Evolutionary conservation across 2,329 filamentous ascomycete genomes (phyloP), one percentile per base, ranked within the genome.

Genomic region (Raffaelea deltoideospora): DNA sequence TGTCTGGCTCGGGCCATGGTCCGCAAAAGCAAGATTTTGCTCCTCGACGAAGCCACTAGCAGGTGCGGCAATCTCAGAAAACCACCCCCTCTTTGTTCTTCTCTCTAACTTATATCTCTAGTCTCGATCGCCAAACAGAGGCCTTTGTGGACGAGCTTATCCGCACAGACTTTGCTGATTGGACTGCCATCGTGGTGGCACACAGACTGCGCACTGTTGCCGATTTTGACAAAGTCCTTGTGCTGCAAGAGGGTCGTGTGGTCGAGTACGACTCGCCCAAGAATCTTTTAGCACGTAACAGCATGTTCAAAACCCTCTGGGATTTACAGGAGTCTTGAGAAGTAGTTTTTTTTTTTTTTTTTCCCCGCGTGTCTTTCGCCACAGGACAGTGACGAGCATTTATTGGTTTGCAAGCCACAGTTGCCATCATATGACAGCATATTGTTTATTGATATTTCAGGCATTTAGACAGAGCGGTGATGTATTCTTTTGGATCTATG

Each of bases 1-100:
- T 61, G 57, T 30, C 49, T 72, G 1, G 65, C 64, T 0, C 53
- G 67, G 19, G 59, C 64, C 0, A 50, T 70, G 11, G 42, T 69
- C 20, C 47, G 54, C 11, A 54, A 47, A 33, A 45, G 53, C n/a
- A 59, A 44, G 10, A 45, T 69, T 5, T 47, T 68, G 1, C 50
- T 69, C 3, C 42, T 66, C 4, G 63, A 66, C 34, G 63, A 67
- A 44, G 54, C 51, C 3, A 59, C 57, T 1, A 54, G 59, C 54
- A 52, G 47, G 48, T 48, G 20, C 27, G 23, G 8, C 13, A n/a
- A n/a, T n/a, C n/a, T n/a, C n/a, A n/a, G n/a, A n/a, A n/a, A n/a
- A n/a, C 40, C 26, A 26, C 13, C 13, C 8, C 13, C 23, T 26
- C 13, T 26, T 26, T 13, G 23, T 26, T 26, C 13, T 20, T 37